Base-by-base conservation (phyloP, 257 asterid species). In the Plantago ovata region DNA sequence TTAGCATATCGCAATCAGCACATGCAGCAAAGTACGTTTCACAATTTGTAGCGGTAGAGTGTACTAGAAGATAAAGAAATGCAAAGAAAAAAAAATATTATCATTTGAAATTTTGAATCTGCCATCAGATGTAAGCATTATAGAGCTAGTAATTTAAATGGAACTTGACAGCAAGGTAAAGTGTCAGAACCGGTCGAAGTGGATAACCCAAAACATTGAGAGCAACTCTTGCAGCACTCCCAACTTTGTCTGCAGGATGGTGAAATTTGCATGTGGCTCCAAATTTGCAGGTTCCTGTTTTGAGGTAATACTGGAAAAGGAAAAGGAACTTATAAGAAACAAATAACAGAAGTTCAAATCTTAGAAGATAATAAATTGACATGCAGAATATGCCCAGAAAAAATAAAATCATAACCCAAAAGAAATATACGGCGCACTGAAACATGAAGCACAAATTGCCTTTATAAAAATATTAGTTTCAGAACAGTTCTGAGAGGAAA, bases 251-350 rank as follows among this genome's bases (percentile, higher is more conserved):
- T 75, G 83, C 70, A 66, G 96, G 95, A 78, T 90, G 98, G 71
- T 90, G 86, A 76, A 82, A 90, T 69, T 81, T 90, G 86, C 98
- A 90, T 0, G 95, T 82, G 53, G 84, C 85, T 56, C 98, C 98
- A 75, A 80, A 90, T 68, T 86, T 90, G 84, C 98, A 90, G 68
- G 95, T 81, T 53, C 98, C 98, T 9, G 96, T 90, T 82, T 84
- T 86, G 72, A 90, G 68, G 80, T 79, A 90, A 78, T 85, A 83
- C 98, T 91, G 68, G 62, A 51, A 45, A 70, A 66, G 56, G 44
- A 52, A 44, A 44, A 22, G 63, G 50, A 53, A 61, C 22, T 19
- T 22, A 32, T 52, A 52, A 62, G 13, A 18, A 60, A 55, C 28
- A 54, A 62, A 11, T 19, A 61, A 28, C 36, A 8, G 7, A 28